These are phyloP conservation scores for Teratosphaeria nubilosa DNA, from an alignment of 2,329 filamentous ascomycete genomes.

Conservation along the genomic window DNA sequence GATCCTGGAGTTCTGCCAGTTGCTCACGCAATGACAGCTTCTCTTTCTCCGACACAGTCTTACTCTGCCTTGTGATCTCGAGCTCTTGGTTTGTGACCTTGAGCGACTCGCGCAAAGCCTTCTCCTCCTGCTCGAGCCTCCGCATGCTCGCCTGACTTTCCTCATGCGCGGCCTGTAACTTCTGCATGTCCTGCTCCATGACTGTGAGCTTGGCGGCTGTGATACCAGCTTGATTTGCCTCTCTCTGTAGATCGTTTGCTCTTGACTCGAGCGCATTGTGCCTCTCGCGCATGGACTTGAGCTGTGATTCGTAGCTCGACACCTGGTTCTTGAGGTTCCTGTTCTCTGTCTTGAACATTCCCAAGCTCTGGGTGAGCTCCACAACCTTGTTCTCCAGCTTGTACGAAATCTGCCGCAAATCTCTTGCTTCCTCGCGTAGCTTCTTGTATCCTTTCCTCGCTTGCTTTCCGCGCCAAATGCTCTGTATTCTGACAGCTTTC, in stretches of 20 bases:
- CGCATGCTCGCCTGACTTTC: slow-evolving; percentile 87
- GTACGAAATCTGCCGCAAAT: slow-evolving; percentile 98
- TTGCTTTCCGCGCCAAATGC: slow-evolving; percentile 75
- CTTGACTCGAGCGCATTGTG: slow-evolving; percentile 83
- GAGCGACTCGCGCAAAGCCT: slow-evolving; percentile 70
- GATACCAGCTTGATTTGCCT: slow-evolving; percentile 96
- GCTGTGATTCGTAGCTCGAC: slow-evolving; percentile 89
- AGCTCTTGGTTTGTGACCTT: slow-evolving; percentile 70
- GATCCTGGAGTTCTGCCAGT: slow-evolving; percentile 79
- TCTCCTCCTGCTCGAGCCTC: slow-evolving; percentile 89
- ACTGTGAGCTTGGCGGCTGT: slow-evolving; percentile 79
- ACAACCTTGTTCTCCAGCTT: slow-evolving; percentile 99
- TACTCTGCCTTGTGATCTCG: slow-evolving; percentile 65
- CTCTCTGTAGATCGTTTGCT: slow-evolving; percentile 86
- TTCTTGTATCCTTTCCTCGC: slow-evolving; percentile 82
- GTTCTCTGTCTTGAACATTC: slow-evolving; percentile 89
- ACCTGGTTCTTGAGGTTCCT: slow-evolving; percentile 79
- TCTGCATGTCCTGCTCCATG: slow-evolving; percentile 93
- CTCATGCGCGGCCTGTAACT: slow-evolving; percentile 77
- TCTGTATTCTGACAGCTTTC: slow-evolving; percentile 84
- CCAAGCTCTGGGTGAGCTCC: slow-evolving; percentile 87
- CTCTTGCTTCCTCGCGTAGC: slow-evolving; percentile 86
- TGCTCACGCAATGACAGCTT: slow-evolving; percentile 80
- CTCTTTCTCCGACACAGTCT: slow-evolving; percentile 69
- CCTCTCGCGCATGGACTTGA: slow-evolving; percentile 90